Conservation (phyloP, 192 early-diverging fungal species). For the Coemansia sp. region DNA sequence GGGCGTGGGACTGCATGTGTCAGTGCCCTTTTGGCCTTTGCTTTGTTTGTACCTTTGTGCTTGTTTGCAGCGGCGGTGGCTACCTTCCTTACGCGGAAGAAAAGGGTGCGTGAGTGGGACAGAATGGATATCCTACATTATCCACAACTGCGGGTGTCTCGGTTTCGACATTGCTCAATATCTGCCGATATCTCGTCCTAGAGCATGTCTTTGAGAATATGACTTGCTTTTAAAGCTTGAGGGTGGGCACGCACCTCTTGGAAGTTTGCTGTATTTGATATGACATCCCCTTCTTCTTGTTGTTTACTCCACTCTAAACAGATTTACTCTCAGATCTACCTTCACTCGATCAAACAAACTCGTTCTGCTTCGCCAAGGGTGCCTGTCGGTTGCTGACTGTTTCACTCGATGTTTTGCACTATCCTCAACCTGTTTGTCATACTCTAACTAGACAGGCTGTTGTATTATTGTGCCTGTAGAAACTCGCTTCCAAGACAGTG, state of each 20-base stretch:
- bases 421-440: background rate
- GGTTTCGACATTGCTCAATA: background rate
- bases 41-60: background rate
- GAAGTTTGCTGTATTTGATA: background rate
- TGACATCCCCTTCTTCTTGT: background rate
- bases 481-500: background rate
- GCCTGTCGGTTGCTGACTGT: background rate
- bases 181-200: background rate
- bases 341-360: background rate
- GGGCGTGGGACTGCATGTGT: conserved; percentile 4
- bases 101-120: background rate
- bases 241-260: background rate
- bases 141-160: background rate
- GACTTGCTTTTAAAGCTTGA: background rate
- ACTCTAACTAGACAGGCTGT: background rate
- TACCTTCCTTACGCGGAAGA: background rate
- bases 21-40: background rate
- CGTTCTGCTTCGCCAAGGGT: background rate
- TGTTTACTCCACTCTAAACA: background rate
- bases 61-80: background rate
- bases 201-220: background rate
- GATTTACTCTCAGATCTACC: background rate
- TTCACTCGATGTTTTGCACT: background rate
- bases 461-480: background rate
- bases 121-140: background rate